Evolutionary conservation across 169 alveolate species (phyloP).

Genomic region (Cryptosporidium andersoni): DNA sequence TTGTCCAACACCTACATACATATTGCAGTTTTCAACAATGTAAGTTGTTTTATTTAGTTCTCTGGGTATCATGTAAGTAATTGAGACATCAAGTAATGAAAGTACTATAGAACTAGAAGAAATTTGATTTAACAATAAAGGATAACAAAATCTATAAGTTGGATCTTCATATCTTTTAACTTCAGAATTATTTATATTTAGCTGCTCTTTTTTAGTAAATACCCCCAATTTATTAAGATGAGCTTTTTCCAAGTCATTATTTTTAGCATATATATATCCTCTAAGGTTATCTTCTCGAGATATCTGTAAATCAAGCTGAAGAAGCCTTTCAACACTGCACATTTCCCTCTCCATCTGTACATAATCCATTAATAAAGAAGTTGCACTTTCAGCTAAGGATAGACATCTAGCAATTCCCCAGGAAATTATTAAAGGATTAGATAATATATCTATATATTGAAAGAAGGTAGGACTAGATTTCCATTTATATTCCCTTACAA

Average conservation of each 20-base stretch:
- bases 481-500: background rate
- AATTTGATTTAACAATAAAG: conserved; percentile 20
- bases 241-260: conserved; percentile 22
- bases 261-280: background rate
- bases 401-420: conserved; percentile 69
- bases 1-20: conserved; percentile 77
- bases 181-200: background rate
- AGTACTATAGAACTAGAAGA: conserved; percentile 25
- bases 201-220: background rate
- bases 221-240: conserved; percentile 3
- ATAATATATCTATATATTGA: conserved; percentile 12
- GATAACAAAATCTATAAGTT: conserved; percentile 13
- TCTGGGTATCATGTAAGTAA: conserved; percentile 2
- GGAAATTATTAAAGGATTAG: conserved; percentile 46
- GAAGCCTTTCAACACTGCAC: conserved; percentile 64
- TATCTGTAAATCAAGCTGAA: background rate
- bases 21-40: background rate
- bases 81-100: conserved; percentile 17
- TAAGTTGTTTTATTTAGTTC: background rate
- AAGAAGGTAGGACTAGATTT: background rate
- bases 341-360: conserved; percentile 57
- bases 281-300: conserved; percentile 11
- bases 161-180: conserved; percentile 7
- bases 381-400: conserved; percentile 65
- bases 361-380: conserved; percentile 37